Percentiles rank a stretch among this genome's conserved stretches.
Conservation (phyloP, 768 basidiomycete species). For the Neoboletus magnificus region DNA sequence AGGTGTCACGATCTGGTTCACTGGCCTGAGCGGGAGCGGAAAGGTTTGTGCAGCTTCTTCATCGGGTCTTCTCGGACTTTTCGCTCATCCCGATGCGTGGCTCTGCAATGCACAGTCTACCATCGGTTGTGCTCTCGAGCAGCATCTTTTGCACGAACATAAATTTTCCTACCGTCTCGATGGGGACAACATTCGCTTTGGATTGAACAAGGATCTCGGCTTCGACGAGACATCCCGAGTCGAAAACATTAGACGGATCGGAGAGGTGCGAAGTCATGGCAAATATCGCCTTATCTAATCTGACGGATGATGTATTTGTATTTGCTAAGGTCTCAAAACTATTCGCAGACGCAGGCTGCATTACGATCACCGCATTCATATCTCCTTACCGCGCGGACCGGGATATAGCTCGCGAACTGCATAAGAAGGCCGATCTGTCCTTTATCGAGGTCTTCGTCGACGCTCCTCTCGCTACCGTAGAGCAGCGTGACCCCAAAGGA, state of each 20-base stretch:
- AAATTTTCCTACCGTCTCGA: slow-evolving; percentile 91
- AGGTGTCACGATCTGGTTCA: slow-evolving; percentile 94
- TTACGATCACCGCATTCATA: slow-evolving; percentile 94
- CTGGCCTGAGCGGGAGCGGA: slow-evolving; percentile 92
- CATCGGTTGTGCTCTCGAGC: slow-evolving; percentile 94
- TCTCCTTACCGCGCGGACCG: slow-evolving; percentile 95
- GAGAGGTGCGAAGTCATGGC: slow-evolving; percentile 60
- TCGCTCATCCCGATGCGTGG: not conserved
- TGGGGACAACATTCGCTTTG: slow-evolving; percentile 94
- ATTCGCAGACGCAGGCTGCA: slow-evolving; percentile 83
- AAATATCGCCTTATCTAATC: slow-evolving; percentile 7
- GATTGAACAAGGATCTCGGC: slow-evolving; percentile 94
- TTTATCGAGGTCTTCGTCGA: slow-evolving; percentile 97
- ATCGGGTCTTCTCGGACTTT: not conserved
- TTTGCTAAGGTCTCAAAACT: slow-evolving; percentile 79
- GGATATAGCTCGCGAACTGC: slow-evolving; percentile 74
- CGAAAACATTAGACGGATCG: slow-evolving; percentile 95
- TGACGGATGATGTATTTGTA: not conserved
- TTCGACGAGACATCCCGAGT: slow-evolving; percentile 90
- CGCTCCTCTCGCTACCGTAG: slow-evolving; percentile 83
- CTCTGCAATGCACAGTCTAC: slow-evolving; percentile 63
- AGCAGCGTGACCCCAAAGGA: slow-evolving; percentile 94
- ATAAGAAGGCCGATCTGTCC: slow-evolving; percentile 65
- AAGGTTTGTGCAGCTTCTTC: slow-evolving; percentile 53
- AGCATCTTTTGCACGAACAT: slow-evolving; percentile 83